Percentiles rank a stretch among this genome's conserved stretches.
Evolutionary conservation across 1,284 basidiomycete species (phyloP).

Genomic region (Cryptococcus sp.): DNA sequence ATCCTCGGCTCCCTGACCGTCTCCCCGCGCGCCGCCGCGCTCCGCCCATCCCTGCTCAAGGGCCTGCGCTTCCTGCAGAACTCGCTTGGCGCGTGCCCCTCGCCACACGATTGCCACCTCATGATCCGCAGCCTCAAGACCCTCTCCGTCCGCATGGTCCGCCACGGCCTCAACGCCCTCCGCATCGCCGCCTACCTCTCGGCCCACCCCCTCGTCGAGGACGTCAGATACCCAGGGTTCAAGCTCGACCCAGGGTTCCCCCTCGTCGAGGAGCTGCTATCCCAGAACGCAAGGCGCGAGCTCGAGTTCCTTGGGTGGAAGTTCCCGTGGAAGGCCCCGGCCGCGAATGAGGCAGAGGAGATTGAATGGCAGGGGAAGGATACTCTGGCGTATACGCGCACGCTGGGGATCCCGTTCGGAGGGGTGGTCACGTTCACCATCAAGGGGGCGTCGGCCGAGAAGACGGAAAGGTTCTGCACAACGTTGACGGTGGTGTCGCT

Average conservation of each 20-base stretch:
- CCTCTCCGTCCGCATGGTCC: slow-evolving; percentile 77
- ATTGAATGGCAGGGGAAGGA: slow-evolving; percentile 13
- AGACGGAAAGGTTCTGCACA: slow-evolving; percentile 60
- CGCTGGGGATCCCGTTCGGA: slow-evolving; percentile 68
- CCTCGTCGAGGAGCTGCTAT: slow-evolving; percentile 61
- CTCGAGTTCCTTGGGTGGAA: slow-evolving; percentile 54
- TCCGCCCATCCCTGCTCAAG: slow-evolving; percentile 24
- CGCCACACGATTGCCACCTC: slow-evolving; percentile 86
- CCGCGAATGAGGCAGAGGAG: slow-evolving; percentile 28
- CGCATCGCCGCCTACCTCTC: slow-evolving; percentile 65
- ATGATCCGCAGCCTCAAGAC: slow-evolving; percentile 90
- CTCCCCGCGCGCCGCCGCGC: slow-evolving; percentile 40
- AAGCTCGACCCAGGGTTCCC: slow-evolving; percentile 59
- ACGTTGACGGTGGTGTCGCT: slow-evolving; percentile 70
- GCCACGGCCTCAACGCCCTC: slow-evolving; percentile 81
- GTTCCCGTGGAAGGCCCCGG: slow-evolving; percentile 29
- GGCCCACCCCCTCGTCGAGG: slow-evolving; percentile 59
- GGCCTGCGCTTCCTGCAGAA: slow-evolving; percentile 87
- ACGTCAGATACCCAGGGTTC: slow-evolving; percentile 85
- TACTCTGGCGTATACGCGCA: slow-evolving; percentile 21
- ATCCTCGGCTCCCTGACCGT: slow-evolving; percentile 75
- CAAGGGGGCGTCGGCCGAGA: slow-evolving; percentile 52
- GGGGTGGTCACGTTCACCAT: slow-evolving; percentile 58
- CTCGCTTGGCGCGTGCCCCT: slow-evolving; percentile 79
- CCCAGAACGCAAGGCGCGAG: slow-evolving; percentile 66